Evolutionary conservation across 2,329 filamentous ascomycete species (phyloP).

Genomic region (Claviceps digitariae): DNA sequence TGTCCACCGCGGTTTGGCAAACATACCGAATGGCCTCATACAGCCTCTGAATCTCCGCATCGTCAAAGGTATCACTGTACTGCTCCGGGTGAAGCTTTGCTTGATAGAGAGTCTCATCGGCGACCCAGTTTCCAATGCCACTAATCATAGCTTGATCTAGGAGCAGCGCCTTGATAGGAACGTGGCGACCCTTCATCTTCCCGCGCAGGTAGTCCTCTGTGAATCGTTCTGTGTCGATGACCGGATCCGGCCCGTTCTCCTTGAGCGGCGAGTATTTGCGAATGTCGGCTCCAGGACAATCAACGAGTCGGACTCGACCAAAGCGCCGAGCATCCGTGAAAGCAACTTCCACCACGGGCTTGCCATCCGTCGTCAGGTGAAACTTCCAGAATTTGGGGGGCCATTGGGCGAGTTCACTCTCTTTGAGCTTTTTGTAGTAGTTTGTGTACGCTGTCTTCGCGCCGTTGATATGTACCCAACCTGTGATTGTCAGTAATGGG

Average conservation of each 20-base stretch:
- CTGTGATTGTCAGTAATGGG: conserved; percentile 13
- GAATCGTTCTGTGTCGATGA: conserved; percentile 64
- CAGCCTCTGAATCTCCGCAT: conserved; percentile 56
- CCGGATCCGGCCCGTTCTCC: conserved; percentile 88
- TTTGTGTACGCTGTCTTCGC: conserved; percentile 66
- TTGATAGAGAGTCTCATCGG: conserved; percentile 85
- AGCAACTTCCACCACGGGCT: conserved; percentile 46
- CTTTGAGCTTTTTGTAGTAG: conserved; percentile 62
- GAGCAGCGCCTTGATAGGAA: conserved; percentile 79
- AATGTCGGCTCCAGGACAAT: conserved; percentile 66
- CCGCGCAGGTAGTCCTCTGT: conserved; percentile 61
- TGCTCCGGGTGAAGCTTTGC: conserved; percentile 84
- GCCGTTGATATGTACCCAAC: conserved; percentile 81
- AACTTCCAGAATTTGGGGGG: conserved; percentile 90
- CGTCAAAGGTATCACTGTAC: conserved; percentile 69
- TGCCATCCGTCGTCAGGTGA: conserved; percentile 49
- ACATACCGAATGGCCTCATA: conserved; percentile 65
- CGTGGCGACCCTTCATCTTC: conserved; percentile 61
- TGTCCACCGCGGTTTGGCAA: conserved; percentile 64
- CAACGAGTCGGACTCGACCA: conserved; percentile 64
- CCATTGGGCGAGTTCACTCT: conserved; percentile 52
- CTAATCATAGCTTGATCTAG: conserved; percentile 81
- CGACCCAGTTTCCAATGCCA: conserved; percentile 95
- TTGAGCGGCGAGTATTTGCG: conserved; percentile 64
- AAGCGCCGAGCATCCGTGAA: conserved; percentile 78